Conservation (phyloP, 352 stramenopile genomes). For the Aphanomyces euteiches region DNA sequence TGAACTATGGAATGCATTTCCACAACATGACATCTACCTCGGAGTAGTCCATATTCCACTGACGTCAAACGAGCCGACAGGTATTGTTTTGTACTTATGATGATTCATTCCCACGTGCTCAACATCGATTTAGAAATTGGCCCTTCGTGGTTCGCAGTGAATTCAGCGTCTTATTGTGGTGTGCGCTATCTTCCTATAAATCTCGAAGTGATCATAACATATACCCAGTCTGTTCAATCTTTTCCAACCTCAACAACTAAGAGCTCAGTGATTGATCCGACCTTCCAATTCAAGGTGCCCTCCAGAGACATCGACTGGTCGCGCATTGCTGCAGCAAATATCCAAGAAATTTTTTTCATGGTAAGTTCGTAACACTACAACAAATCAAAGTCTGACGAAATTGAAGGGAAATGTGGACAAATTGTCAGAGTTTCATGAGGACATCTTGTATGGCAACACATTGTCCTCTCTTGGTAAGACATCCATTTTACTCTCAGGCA, state of each 20-base stretch:
- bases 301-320: constrained; percentile 57
- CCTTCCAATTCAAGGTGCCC: constrained; percentile 54
- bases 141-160: constrained; percentile 7
- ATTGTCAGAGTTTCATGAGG: constrained; percentile 48
- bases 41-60: background rate
- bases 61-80: background rate
- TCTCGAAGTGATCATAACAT: constrained; percentile 18
- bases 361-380: constrained; percentile 29
- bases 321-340: constrained; percentile 46
- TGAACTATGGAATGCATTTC: constrained; percentile 24
- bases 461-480: constrained; percentile 8
- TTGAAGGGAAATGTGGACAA: constrained; percentile 49
- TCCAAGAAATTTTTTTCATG: constrained; percentile 63
- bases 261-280: constrained; percentile 41
- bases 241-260: background rate
- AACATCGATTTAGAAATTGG: constrained; percentile 15
- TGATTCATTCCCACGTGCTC: background rate
- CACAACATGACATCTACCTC: constrained; percentile 24
- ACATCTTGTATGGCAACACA: constrained; percentile 51
- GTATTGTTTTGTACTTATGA: background rate
- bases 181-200: background rate
- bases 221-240: background rate
- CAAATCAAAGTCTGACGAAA: background rate
- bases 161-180: constrained; percentile 7
- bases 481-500: background rate